phyloP scores from a whole-genome alignment of 768 basidiomycete species.

The Macrolepiota albuminosa region DNA sequence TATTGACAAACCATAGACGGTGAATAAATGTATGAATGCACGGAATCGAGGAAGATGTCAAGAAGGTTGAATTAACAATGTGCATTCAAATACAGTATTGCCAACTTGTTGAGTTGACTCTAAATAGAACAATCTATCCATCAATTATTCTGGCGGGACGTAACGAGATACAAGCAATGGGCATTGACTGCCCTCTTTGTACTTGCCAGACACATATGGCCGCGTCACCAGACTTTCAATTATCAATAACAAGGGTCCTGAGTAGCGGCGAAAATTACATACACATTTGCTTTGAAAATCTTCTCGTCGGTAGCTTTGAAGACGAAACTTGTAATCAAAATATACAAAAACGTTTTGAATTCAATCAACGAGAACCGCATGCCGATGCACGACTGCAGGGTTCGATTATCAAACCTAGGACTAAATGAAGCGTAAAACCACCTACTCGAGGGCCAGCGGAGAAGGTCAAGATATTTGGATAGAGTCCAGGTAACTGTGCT shows the following conservation, averaged over 20 bases:
- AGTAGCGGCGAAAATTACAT: constrained; percentile 20
- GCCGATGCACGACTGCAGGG: constrained; percentile 71
- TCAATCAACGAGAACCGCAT: constrained; percentile 81
- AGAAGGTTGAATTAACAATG: not conserved
- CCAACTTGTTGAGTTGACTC: not conserved
- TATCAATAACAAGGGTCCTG: not conserved
- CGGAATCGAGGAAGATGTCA: not conserved
- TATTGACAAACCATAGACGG: not conserved
- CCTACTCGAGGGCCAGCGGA: constrained; percentile 79
- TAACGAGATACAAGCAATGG: constrained; percentile 48
- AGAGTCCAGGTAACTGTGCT: constrained; percentile 63
- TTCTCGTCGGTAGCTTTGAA: constrained; percentile 51
- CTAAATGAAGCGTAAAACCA: constrained; percentile 8
- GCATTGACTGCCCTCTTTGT: constrained; percentile 55
- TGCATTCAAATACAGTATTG: not conserved
- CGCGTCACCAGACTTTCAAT: constrained; percentile 53
- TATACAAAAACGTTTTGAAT: constrained; percentile 72
- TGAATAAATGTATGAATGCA: not conserved
- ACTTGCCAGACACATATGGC: constrained; percentile 53
- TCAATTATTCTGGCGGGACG: constrained; percentile 7
- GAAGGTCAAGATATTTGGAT: constrained; percentile 67
- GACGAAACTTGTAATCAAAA: constrained; percentile 61
- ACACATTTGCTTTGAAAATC: constrained; percentile 61
- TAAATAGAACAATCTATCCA: not conserved
- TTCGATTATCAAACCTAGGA: not conserved